Base-by-base conservation (phyloP, 2,329 filamentous ascomycete species). In the Penicillium sp. region DNA sequence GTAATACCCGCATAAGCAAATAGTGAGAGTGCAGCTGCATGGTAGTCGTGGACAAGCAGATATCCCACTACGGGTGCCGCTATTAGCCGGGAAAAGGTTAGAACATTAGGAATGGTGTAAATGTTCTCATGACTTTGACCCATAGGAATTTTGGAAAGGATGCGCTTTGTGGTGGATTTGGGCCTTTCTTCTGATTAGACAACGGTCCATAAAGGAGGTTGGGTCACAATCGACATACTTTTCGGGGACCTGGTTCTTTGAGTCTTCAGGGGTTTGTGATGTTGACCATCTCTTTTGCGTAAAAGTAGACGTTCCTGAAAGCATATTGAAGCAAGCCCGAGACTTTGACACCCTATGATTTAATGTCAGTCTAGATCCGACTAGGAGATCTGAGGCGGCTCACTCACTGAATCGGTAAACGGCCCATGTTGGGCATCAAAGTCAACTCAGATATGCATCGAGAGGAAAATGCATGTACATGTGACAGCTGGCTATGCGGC, bases 1-100 rank as follows among this genome's bases (percentile, higher is more conserved):
- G 94, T 97, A 68, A 97, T 82, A 51, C 92, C 93, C 3, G 95
- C 94, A 74, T 97, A 97, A 53, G 88, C 88, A 75, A 99, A 96
- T n/a, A 99, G 83, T 1, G 87, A 87, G 7, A 97, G 82, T 0
- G 95, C 93, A 79, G 87, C 88, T 35, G 85, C 83, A 74, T 96
- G 89, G 46, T 93, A 85, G 73, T 95, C 89, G 68, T 96, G 86
- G 2, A 98, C 83, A 60, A 99, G 89, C 25, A 95, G 86, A 75
- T 97, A 98, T 58, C 94, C 95, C 51, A 97, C 87, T 33, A 90
- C 82, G 0, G 95, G 95, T 0, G 95, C 91, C 1, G 91, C 89
- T 54, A 91, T 75, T 42, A 99, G 86, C 2, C 95, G 90, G 2
- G 92, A 91, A 67, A 94, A 88, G 1, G 95, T 99, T 56, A 99